Base-by-base conservation (phyloP, 1,139 yeast species). In the Suhomyces bolitotheri region DNA sequence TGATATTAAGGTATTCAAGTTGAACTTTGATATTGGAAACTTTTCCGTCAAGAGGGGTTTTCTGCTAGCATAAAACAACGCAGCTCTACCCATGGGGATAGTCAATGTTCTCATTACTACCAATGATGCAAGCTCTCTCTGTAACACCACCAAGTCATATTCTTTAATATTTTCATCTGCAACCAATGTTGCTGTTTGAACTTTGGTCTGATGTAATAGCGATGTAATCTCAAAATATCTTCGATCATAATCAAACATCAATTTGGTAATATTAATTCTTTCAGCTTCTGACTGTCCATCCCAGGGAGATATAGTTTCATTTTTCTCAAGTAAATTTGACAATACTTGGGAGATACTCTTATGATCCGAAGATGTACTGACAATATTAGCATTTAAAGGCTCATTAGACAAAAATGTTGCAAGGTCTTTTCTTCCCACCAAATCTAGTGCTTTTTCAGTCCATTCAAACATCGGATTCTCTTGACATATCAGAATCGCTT, bases 11-110 rank as follows among this genome's bases (percentile, higher is more conserved):
- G 88, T 76, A 41, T 75, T 78, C 46, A 87, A 78, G 52, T 87
- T 85, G 56, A 92, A 66, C 41, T 77, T 78, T 0, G 95, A 92
- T 16, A 85, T 79, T 0, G 87, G 85, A 49, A 88, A 85, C 43
- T 82, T 80, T 53, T 92, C 97, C 0, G 97, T 88, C 23, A 86
- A 72, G 36, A 89, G 61, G 1, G 97, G 97, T 38, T 73, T 71
- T 41, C 88, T 71, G 10, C 92, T 81, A 2, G 86, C 81, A 45
- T 76, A 80, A 48, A 74, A 80, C 34, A 80, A 69, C 7, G 83
- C 88, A 19, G 82, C 95, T 58, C 92, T 73, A 5, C 92, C 98
- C 47, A 79, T 66, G 0, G 89, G 94, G 41, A 78, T 77, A 0
- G 95, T 76, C 36, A 89, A 68, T 0, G 96, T 87, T 46, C 97